These are phyloP conservation scores for Tetrapisispora fleetii DNA, from an alignment of 805 yeast genomes.

Conservation along the genomic window DNA sequence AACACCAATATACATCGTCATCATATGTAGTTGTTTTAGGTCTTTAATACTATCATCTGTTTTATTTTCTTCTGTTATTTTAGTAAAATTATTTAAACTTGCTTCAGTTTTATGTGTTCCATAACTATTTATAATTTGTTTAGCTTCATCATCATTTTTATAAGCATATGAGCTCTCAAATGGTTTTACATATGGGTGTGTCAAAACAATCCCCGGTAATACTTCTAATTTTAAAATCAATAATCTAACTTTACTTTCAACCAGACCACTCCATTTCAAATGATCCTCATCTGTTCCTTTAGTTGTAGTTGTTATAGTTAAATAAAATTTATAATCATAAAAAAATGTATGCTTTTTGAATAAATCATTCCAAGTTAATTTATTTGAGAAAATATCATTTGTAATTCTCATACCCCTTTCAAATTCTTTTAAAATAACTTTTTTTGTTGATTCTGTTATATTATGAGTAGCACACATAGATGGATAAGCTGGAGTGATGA, in stretches of 20 bases:
- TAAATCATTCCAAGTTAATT: slow-evolving; percentile 62
- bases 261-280: slow-evolving; percentile 83
- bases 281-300: slow-evolving; percentile 71
- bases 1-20: slow-evolving; percentile 75
- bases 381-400: slow-evolving; percentile 55
- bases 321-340: slow-evolving; percentile 72
- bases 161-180: slow-evolving; percentile 48
- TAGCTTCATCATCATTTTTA: slow-evolving; percentile 43
- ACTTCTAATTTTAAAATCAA: slow-evolving; percentile 78
- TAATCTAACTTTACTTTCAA: slow-evolving; percentile 76
- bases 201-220: slow-evolving; percentile 62
- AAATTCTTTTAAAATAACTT: slow-evolving; percentile 70
- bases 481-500: slow-evolving; percentile 83
- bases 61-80: slow-evolving; percentile 31
- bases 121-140: slow-evolving; percentile 48
- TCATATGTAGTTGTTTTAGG: slow-evolving; percentile 41
- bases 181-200: slow-evolving; percentile 83
- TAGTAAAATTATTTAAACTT: slow-evolving; percentile 20
- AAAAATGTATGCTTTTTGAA: slow-evolving; percentile 78
- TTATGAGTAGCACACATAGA: slow-evolving; percentile 99
- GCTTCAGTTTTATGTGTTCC: slow-evolving; percentile 50
- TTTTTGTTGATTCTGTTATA: slow-evolving; percentile 80
- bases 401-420: slow-evolving; percentile 64
- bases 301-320: slow-evolving; percentile 74
- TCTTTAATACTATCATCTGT: slow-evolving; percentile 23